Evolutionary conservation across 495 filamentous ascomycete genomes (phyloP).

Genomic region (Astrothelium subdiscretum): DNA sequence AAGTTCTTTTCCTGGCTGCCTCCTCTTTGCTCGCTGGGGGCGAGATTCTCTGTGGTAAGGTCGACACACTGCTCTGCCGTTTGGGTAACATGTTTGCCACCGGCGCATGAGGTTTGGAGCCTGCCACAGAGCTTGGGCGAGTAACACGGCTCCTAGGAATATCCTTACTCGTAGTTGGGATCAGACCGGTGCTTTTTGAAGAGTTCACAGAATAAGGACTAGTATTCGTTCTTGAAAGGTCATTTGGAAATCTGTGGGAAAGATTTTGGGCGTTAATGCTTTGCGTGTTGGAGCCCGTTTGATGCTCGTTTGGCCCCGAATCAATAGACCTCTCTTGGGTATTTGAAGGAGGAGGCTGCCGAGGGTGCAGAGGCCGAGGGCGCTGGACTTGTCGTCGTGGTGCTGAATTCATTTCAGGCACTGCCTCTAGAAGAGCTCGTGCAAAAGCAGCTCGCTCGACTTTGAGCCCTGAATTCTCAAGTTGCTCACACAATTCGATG

Average conservation of each 20-base stretch:
- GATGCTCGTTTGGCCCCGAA: no score
- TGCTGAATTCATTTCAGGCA: conserved; percentile 29
- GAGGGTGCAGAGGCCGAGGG: no score
- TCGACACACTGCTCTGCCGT: neutral
- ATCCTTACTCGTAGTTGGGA: neutral
- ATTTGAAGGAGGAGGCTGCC: no score
- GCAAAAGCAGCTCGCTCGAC: conserved; percentile 38
- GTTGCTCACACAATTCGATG: conserved; percentile 35
- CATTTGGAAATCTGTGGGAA: no score
- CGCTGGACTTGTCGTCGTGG: neutral
- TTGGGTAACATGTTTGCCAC: neutral
- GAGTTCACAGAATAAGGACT: no score
- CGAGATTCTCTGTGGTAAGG: neutral
- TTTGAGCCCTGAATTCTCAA: conserved; percentile 34
- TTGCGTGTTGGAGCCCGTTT: no score
- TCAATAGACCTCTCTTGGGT: no score
- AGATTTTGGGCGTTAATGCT: no score
- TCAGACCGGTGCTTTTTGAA: neutral
- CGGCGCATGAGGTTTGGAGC: neutral
- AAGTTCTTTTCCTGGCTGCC: conserved; percentile 35
- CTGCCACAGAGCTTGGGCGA: neutral
- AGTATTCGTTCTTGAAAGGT: no score
- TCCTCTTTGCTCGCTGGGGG: conserved; percentile 27
- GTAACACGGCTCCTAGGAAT: neutral
- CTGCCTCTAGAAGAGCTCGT: conserved; percentile 31